Percentiles rank a stretch among this genome's conserved stretches.
These are phyloP conservation scores for Brassica cretica DNA, from an alignment of 345 rosid genomes.

Conservation along the genomic window DNA sequence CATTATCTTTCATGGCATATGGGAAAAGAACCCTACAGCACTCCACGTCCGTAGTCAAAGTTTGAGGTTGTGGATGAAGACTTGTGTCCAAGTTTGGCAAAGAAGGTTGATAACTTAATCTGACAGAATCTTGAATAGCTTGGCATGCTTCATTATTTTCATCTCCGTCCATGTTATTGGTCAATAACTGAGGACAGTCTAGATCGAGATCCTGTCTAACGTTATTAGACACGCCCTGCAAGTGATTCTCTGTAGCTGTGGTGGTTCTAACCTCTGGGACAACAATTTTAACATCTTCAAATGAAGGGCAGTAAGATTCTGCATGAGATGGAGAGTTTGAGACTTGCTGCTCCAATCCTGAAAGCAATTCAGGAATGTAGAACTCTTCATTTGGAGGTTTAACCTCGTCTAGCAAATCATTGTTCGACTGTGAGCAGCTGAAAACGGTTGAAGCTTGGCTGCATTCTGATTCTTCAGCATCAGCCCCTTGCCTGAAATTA, in stretches of 20 bases:
- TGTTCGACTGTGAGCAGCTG: slow-evolving; percentile 67
- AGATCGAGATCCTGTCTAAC: slow-evolving; percentile 52
- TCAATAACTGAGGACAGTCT: slow-evolving; percentile 51
- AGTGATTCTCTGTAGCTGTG: slow-evolving; percentile 47
- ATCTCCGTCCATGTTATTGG: slow-evolving; percentile 44
- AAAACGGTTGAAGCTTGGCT: slow-evolving; percentile 71
- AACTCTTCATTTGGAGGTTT: slow-evolving; percentile 50
- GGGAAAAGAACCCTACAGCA: slow-evolving; percentile 79
- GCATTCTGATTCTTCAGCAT: slow-evolving; percentile 85
- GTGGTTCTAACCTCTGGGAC: slow-evolving; percentile 53
- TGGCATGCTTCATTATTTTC: slow-evolving; percentile 47
- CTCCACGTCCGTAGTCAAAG: slow-evolving; percentile 78
- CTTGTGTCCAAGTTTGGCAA: slow-evolving; percentile 41
- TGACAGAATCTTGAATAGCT: slow-evolving; percentile 49
- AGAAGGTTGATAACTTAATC: slow-evolving; percentile 47
- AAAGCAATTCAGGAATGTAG: slow-evolving; percentile 50
- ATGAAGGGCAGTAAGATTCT: slow-evolving; percentile 56
- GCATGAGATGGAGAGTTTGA: slow-evolving; percentile 60
- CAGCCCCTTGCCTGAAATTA: slow-evolving; percentile 51
- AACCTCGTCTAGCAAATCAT: slow-evolving; percentile 50
- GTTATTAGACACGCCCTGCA: slow-evolving; percentile 45
- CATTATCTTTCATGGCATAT: slow-evolving; percentile 49
- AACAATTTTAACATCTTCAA: slow-evolving; percentile 52
- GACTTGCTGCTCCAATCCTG: slow-evolving; percentile 52
- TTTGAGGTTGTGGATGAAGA: slow-evolving; percentile 49